A percentile compares a stretch with the other conserved stretches of the same genome.
Evolutionary conservation across 257 asterid species (phyloP).

Genomic region (Solanum sejunctum): DNA sequence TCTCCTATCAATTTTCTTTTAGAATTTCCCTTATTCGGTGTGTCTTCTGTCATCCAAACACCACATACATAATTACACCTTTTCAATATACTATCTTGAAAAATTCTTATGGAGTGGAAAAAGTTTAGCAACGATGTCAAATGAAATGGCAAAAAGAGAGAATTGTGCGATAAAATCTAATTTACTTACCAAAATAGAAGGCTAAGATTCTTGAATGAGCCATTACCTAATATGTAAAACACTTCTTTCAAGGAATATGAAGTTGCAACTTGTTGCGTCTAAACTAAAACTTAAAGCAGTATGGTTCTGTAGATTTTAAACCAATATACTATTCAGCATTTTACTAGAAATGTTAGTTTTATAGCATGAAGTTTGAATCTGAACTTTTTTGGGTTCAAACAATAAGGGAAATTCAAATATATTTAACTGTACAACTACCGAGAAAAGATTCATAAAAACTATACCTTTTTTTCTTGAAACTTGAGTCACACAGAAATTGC

Average conservation of each 20-base stretch:
- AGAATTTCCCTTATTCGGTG: too few relatives aligned
- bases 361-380: background rate
- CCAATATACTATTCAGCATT: background rate
- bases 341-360: background rate
- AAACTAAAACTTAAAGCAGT: background rate
- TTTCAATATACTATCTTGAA: too few relatives aligned
- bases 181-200: background rate
- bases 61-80: too few relatives aligned
- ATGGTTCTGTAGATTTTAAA: background rate
- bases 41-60: too few relatives aligned
- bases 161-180: background rate
- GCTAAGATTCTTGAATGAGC: background rate
- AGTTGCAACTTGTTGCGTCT: background rate
- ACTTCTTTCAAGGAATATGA: background rate
- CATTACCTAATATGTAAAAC: background rate
- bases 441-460: background rate
- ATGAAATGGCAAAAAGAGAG: background rate
- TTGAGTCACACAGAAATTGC: background rate
- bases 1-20: too few relatives aligned
- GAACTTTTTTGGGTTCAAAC: background rate
- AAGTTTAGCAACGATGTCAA: too few relatives aligned
- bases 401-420: background rate
- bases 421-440: background rate
- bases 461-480: background rate
- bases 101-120: too few relatives aligned